Evolutionary conservation across 176 grass and related monocot species (phyloP), one percentile per base, ranked within the genome.

Genomic region (Areca catechu): DNA sequence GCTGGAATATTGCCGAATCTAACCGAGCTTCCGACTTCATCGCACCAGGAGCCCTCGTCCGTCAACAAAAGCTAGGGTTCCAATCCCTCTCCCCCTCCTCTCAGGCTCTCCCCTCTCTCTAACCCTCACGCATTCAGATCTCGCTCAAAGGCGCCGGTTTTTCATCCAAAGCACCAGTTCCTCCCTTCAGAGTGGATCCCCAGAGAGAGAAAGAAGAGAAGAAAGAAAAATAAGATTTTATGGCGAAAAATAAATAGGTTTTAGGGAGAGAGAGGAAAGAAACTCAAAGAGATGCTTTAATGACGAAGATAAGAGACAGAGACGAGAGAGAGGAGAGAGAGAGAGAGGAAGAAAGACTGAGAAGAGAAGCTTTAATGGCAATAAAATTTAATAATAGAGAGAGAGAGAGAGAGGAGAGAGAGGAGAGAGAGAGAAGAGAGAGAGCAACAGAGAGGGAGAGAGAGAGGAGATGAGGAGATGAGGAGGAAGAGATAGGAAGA

Each of bases 1-100:
- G 91, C 65, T 90, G 83, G 73, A 96, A 96, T 24, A 90, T 74
- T 6, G 81, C 91, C 65, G 77, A 74, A 82, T 96, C 91, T 49
- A 90, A 86, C 54, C 80, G 80, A 27, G 53, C 71, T 50, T 85
- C 91, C 20, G 83, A 74, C 79, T 76, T 96, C 86, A 96, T 90
- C 24, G 75, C 68, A 15, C 62, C 52, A 50, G n/a, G 57, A 25
- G 22, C 3, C 49, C 24, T 12, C 4, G 5, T 43, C 60, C 72
- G 67, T 51, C 62, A 65, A 63, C 37, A 49, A 70, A 70, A 29
- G 62, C 47, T 20, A 64, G 48, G 66, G 53, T 55, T 62, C 62
- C 57, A 16, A 48, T 56, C 24, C 15, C 70, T 54, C 48, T 20
- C 18, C 48, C 27, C 65, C 61, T 20, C 23, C 20, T 22, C 57